Evolutionary conservation across 2,329 filamentous ascomycete genomes (phyloP), one percentile per base, ranked within the genome.

Genomic region (Alternaria postmessia): DNA sequence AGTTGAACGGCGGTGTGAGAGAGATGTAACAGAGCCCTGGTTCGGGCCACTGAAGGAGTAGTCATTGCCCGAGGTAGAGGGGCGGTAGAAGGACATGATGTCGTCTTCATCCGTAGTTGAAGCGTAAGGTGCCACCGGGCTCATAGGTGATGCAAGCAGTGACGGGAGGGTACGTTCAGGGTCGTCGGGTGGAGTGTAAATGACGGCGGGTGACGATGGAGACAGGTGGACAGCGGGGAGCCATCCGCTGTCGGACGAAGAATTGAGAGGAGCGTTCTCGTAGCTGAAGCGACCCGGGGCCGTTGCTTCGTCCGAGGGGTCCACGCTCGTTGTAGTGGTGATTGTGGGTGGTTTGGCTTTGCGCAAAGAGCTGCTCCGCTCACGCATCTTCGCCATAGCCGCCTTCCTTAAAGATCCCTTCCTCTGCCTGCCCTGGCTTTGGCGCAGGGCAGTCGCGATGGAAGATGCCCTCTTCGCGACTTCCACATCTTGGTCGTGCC

Each of bases 101-200:
- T 96, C 92, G 63, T 96, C 93, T 60, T 96, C 93, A 74, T 96
- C 92, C 1, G 92, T 96, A 4, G 91, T 93, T 26, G 89, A 91
- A 38, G 89, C 86, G 72, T 91, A 85, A 14, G 86, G 85, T 59
- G 87, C 83, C 20, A 84, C 83, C 34, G 87, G 85, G 69, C 84
- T 87, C 42, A 83, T 72, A 52, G 62, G 73, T 53, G 71, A 76
- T 51, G 73, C 75, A 42, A 76, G 72, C 14, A 75, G 66, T 66
- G 78, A 68, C 64, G 78, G 65, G 77, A 66, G 74, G 76, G 66
- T 74, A 59, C 64, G 70, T 53, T 67, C 63, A 20, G 38, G 42
- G 28, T 34, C 52, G 24, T 55, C 52, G 36, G 28, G 51, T 43
- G 57, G 22, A 20, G 51, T 30, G 34, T 28, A 42, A n/a, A 44